Conservation (phyloP, 2,329 filamentous ascomycete species). For the Monosporascus sp. region DNA sequence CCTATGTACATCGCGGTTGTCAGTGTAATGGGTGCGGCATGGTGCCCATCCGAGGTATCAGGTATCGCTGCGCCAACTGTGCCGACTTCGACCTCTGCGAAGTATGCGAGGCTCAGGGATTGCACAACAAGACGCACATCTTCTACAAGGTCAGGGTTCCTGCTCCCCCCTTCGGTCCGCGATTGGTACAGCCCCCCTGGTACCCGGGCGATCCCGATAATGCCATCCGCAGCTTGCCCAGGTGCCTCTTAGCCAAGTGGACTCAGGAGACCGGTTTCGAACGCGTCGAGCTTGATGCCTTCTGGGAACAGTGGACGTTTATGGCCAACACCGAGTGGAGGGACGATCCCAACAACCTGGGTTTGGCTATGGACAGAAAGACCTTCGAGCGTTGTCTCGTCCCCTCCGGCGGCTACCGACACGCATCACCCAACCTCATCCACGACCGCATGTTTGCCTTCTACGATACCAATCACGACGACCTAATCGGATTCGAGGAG, state of each 20-base stretch:
- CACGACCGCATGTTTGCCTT: conserved; percentile 97
- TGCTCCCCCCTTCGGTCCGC: conserved; percentile 75
- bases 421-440: conserved; percentile 79
- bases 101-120: conserved; percentile 73
- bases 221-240: conserved; percentile 62
- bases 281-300: conserved; percentile 80
- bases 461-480: conserved; percentile 87
- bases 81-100: conserved; percentile 95
- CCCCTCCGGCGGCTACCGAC: conserved; percentile 73
- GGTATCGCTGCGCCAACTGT: conserved; percentile 94
- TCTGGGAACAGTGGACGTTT: conserved; percentile 96
- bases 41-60: conserved; percentile 83
- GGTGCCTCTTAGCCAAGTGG: conserved; percentile 62
- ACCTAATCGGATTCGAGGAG: conserved; percentile 85
- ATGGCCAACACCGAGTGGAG: conserved; percentile 83
- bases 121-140: conserved; percentile 85
- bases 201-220: conserved; percentile 82
- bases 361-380: conserved; percentile 82
- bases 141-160: conserved; percentile 96
- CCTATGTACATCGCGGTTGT: conserved; percentile 88
- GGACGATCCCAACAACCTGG: conserved; percentile 71
- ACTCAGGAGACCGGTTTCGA: conserved; percentile 74
- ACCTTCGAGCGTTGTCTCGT: conserved; percentile 91
- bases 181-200: conserved; percentile 77
- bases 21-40: conserved; percentile 86